phyloP scores from a whole-genome alignment of 2,329 filamentous ascomycete species.

The Aspergillus flavus region DNA sequence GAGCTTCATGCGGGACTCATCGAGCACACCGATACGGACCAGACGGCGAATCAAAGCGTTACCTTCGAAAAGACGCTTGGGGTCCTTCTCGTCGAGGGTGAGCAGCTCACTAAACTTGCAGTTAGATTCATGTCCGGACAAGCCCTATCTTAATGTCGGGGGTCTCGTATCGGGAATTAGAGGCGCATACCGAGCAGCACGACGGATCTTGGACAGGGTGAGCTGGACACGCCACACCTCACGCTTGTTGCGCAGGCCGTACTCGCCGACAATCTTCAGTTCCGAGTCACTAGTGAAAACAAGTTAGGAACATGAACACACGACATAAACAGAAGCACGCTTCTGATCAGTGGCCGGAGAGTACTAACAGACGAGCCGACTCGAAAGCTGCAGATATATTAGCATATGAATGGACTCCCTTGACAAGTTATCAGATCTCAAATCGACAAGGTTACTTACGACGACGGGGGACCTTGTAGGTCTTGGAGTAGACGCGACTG shows the following conservation, averaged over 20 bases:
- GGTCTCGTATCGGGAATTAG: background rate
- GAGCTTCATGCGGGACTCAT: conserved; percentile 99
- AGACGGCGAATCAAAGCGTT: conserved; percentile 99
- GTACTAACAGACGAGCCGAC: conserved; percentile 99
- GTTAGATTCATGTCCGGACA: conserved; percentile 8
- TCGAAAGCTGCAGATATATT: conserved; percentile 71
- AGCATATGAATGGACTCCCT: conserved; percentile 32
- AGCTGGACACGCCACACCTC: conserved; percentile 99
- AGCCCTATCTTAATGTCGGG: too few species aligned
- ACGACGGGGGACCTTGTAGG: conserved; percentile 97
- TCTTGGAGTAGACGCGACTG: conserved; percentile 89
- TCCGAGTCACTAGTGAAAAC: conserved; percentile 86
- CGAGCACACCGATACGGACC: conserved; percentile 98
- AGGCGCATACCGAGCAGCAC: conserved; percentile 89
- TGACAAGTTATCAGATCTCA: conserved; percentile 17
- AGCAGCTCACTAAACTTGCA: conserved; percentile 80
- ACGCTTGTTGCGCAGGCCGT: conserved; percentile 99
- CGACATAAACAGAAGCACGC: conserved; percentile 98
- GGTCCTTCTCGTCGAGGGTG: conserved; percentile 99
- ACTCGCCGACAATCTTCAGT: conserved; percentile 99
- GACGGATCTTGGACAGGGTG: conserved; percentile 99
- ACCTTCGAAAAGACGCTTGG: conserved; percentile 99
- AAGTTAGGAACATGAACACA: conserved; percentile 71
- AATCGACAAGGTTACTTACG: conserved; percentile 51
- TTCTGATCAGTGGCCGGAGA: conserved; percentile 92